These are phyloP conservation scores for Keithomyces neogunnii DNA, from an alignment of 2,329 filamentous ascomycete species.

Conservation along the genomic window DNA sequence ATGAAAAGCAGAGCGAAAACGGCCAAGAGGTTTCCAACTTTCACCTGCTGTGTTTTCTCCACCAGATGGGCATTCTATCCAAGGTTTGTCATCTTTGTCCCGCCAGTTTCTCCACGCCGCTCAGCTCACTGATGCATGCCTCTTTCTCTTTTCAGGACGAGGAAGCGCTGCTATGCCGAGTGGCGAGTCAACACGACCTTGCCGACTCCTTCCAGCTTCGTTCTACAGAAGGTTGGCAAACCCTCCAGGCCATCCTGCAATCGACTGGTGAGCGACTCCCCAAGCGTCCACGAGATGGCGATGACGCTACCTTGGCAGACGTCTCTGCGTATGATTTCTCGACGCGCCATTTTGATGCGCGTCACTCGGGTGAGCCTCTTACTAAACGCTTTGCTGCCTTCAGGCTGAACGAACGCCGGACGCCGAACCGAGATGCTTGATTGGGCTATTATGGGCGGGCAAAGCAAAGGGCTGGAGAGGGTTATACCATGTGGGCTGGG, in stretches of 20 bases:
- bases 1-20: conserved; percentile 51
- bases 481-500: no score
- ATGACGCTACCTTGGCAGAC: conserved; percentile 19
- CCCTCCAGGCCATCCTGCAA: conserved; percentile 84
- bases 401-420: conserved; percentile 45
- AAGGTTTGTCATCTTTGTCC: conserved; percentile 51
- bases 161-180: conserved; percentile 74
- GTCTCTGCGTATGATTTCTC: conserved; percentile 14
- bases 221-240: conserved; percentile 88
- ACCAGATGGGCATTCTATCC: conserved; percentile 69
- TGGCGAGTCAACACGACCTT: conserved; percentile 73
- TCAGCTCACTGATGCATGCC: conserved; percentile 1
- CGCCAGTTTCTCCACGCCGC: neutral
- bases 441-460: no score
- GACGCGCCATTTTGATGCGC: conserved; percentile 2
- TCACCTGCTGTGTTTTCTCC: conserved; percentile 83
- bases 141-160: conserved; percentile 60
- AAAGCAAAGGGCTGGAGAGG: neutral
- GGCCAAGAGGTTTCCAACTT: conserved; percentile 79
- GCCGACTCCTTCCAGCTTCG: conserved; percentile 75
- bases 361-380: conserved; percentile 43
- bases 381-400: conserved; percentile 60
- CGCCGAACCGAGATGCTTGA: neutral
- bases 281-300: conserved; percentile 53
- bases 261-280: conserved; percentile 94